Conservation (phyloP, 106 monocot species). For the Dendrobium nobile region DNA sequence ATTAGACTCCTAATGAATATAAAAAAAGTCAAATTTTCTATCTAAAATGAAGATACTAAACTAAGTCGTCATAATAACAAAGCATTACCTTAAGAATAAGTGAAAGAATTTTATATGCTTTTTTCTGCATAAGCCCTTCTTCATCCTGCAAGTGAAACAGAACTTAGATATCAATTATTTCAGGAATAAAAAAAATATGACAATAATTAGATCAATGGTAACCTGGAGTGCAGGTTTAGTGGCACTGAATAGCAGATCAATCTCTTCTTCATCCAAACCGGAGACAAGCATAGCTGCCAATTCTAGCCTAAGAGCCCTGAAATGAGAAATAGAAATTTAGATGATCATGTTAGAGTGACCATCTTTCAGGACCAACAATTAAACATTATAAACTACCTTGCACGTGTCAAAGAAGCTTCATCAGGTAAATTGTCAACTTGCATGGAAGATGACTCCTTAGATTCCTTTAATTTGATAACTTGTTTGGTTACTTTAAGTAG, state of each 20-base stretch:
- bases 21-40: background rate
- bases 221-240: constrained; percentile 78
- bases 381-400: constrained; percentile 24
- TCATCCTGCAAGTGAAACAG: constrained; percentile 37
- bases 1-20: constrained; percentile 38
- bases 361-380: background rate
- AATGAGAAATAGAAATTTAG: background rate
- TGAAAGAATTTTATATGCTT: constrained; percentile 90
- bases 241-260: constrained; percentile 44
- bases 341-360: background rate
- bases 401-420: constrained; percentile 29
- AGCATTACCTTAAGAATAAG: constrained; percentile 64
- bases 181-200: constrained; percentile 1
- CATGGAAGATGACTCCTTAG: constrained; percentile 35
- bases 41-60: background rate
- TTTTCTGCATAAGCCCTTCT: constrained; percentile 81
- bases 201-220: constrained; percentile 3
- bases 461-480: constrained; percentile 32
- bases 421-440: constrained; percentile 40
- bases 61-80: background rate
- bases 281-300: constrained; percentile 69
- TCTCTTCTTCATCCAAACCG: constrained; percentile 53
- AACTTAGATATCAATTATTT: background rate
- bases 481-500: constrained; percentile 47
- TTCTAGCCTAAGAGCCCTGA: constrained; percentile 74